Conservation (phyloP, 2,329 filamentous ascomycete species). For the Fusarium praegraminearum region DNA sequence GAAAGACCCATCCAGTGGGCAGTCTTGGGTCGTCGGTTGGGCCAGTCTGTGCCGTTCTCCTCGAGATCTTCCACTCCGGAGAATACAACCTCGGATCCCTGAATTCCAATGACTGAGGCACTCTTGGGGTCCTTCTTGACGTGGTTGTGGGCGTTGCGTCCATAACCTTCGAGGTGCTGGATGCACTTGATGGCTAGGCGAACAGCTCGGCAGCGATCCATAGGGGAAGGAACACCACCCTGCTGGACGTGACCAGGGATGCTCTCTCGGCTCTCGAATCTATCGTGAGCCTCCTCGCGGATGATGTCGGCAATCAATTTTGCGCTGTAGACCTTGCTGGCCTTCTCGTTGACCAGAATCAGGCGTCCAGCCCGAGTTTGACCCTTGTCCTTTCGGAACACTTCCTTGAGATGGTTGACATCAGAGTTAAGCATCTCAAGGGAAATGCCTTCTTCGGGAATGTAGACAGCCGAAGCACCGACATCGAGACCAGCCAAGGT, state of each 20-base stretch:
- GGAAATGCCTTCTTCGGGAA: constrained; percentile 94
- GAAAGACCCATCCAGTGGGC: constrained; percentile 89
- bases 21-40: constrained; percentile 82
- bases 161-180: constrained; percentile 86
- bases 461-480: constrained; percentile 93
- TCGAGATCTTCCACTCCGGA: constrained; percentile 84
- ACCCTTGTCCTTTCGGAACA: constrained; percentile 87
- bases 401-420: constrained; percentile 87
- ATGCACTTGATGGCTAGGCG: constrained; percentile 94
- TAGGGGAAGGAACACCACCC: constrained; percentile 90
- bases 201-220: constrained; percentile 94
- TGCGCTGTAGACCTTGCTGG: constrained; percentile 89
- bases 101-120: constrained; percentile 88
- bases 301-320: constrained; percentile 97
- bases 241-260: constrained; percentile 96
- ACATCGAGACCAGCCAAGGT: constrained; percentile 92
- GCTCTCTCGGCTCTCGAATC: constrained; percentile 92
- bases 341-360: constrained; percentile 96
- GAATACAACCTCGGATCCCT: constrained; percentile 91
- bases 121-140: constrained; percentile 81
- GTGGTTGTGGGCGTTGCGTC: constrained; percentile 71
- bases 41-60: constrained; percentile 90
- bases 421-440: constrained; percentile 93
- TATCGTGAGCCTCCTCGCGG: constrained; percentile 88
- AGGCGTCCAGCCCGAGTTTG: constrained; percentile 91